phyloP scores from a whole-genome alignment of 176 grass and related monocot genomes.

The Cenchrus americanus region DNA sequence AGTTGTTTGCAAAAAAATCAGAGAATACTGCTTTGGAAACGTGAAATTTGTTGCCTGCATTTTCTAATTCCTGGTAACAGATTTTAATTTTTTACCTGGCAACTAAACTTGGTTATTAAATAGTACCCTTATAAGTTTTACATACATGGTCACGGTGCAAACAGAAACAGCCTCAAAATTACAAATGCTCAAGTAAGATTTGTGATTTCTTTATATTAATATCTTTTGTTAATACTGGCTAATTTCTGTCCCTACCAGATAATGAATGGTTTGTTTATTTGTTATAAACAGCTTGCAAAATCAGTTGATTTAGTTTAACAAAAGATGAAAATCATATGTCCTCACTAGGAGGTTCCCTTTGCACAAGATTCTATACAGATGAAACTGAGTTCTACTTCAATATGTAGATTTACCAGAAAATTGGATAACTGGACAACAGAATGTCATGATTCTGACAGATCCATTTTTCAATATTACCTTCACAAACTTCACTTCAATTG shows the following conservation, averaged over 20 bases:
- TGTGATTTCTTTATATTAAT: slow-evolving; percentile 9
- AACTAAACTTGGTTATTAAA: not conserved
- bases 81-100: not conserved
- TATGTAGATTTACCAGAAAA: not conserved
- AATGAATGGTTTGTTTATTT: not conserved
- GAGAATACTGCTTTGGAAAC: not conserved
- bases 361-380: not conserved
- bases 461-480: not conserved
- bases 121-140: not conserved
- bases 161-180: not conserved
- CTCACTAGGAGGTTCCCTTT: slow-evolving; percentile 6
- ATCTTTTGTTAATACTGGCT: not conserved
- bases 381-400: not conserved
- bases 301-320: not conserved
- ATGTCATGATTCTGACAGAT: slow-evolving; percentile 1
- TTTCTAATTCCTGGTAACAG: not conserved
- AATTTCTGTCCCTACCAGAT: slow-evolving; percentile 3
- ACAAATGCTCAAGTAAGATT: not conserved
- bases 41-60: not conserved
- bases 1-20: not conserved
- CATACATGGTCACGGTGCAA: not conserved
- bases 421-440: not conserved
- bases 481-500: slow-evolving; percentile 16
- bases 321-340: not conserved
- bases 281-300: not conserved